Evolutionary conservation across 2,329 filamentous ascomycete genomes (phyloP).

Genomic region (Fusarium palustre): DNA sequence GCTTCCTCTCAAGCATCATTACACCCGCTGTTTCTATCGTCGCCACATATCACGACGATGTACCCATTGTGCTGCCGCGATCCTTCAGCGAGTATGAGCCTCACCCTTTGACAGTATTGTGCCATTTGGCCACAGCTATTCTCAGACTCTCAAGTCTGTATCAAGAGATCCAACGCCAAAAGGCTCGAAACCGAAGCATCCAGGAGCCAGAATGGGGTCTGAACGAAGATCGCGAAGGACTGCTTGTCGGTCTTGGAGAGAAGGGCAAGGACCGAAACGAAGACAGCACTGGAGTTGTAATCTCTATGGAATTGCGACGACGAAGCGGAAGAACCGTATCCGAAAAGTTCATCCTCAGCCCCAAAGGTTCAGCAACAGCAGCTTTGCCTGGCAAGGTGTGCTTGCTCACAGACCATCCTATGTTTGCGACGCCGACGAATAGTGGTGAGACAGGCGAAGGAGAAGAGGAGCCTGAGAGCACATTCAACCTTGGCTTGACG

Average conservation of each 20-base stretch:
- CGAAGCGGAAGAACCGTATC: constrained; percentile 82
- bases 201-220: constrained; percentile 84
- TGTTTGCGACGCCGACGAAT: constrained; percentile 65
- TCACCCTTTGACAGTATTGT: constrained; percentile 76
- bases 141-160: constrained; percentile 78
- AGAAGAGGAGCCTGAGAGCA: constrained; percentile 73
- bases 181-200: constrained; percentile 80
- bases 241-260: constrained; percentile 73
- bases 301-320: constrained; percentile 88
- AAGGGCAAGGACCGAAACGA: constrained; percentile 59
- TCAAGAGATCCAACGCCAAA: constrained; percentile 79
- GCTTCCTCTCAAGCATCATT: constrained; percentile 77
- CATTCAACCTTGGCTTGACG: constrained; percentile 87
- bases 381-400: constrained; percentile 54
- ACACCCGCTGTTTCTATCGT: constrained; percentile 77
- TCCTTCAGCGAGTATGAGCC: constrained; percentile 70
- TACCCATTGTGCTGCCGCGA: constrained; percentile 66
- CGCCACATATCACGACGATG: constrained; percentile 84
- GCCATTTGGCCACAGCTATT: constrained; percentile 89
- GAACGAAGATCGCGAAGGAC: constrained; percentile 79
- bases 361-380: constrained; percentile 33
- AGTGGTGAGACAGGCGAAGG: constrained; percentile 53
- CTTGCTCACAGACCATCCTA: constrained; percentile 81
- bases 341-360: constrained; percentile 71
- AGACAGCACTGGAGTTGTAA: constrained; percentile 67